Evolutionary conservation across 1,284 basidiomycete species (phyloP).

Genomic region (Ustilago cynodontis): DNA sequence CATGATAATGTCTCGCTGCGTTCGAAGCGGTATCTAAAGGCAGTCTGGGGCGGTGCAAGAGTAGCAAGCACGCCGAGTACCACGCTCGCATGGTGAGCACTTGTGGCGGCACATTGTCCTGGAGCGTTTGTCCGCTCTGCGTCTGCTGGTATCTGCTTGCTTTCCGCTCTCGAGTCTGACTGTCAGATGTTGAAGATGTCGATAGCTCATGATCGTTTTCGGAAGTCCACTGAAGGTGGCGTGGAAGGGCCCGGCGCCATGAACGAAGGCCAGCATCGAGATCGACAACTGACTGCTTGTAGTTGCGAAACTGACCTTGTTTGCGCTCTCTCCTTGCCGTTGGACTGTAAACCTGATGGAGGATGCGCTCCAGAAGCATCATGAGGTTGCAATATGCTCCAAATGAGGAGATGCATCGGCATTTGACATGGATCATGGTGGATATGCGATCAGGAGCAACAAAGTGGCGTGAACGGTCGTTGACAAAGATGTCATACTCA

Average conservation of each 20-base stretch:
- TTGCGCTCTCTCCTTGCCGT: constrained; percentile 3
- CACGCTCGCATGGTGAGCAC: constrained; percentile 31
- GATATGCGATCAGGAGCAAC: neutral
- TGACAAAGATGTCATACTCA: constrained; percentile 25
- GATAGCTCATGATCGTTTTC: neutral
- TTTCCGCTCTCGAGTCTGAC: neutral
- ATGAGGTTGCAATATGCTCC: constrained; percentile 18
- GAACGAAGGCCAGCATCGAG: constrained; percentile 7
- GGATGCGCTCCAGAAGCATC: constrained; percentile 25
- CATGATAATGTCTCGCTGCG: neutral
- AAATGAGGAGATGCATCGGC: constrained; percentile 23
- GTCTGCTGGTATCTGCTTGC: neutral
- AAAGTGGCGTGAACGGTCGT: constrained; percentile 9
- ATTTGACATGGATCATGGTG: constrained; percentile 15
- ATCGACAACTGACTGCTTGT: constrained; percentile 3
- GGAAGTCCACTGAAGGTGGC: constrained; percentile 8
- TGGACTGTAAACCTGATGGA: constrained; percentile 21
- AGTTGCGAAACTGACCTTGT: neutral
- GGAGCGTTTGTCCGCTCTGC: neutral
- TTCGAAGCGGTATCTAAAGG: constrained; percentile 7
- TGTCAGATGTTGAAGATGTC: neutral
- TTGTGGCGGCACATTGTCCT: constrained; percentile 24
- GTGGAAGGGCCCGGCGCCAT: constrained; percentile 2
- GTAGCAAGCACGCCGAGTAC: constrained; percentile 25
- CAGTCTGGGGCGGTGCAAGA: constrained; percentile 24